Evolutionary conservation across 176 grass and related monocot species (phyloP), one percentile per base, ranked within the genome.

Genomic region (Hsuehochloa calcarea): DNA sequence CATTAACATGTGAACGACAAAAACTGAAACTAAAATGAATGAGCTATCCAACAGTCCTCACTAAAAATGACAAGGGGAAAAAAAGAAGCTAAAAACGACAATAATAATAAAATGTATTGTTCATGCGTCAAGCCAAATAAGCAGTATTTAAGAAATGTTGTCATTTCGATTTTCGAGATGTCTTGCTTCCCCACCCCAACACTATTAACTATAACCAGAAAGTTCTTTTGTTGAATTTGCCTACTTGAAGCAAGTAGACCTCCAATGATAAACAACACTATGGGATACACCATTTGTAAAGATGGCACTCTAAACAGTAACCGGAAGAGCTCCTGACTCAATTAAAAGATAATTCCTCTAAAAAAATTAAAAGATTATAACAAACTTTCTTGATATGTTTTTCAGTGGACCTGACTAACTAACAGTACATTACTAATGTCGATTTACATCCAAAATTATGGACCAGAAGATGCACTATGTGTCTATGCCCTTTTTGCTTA

Each of bases 351-450:
- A 23, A 40, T 40, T 40, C 39, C 39, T 40, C 39, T 40, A 40
- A 40, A 40, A 40, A 40, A 8, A 84, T 23, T 72, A 58, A 52
- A 80, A 44, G 27, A 40, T 15, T 34, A 27, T 37, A 39, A 8
- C 68, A 49, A 19, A 52, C 13, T 56, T 69, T 61, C 51, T 49
- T 81, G 29, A 12, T 12, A 65, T 25, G 23, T 27, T 81, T 82
- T 77, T 77, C 40, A 41, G 43, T 46, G 56, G 74, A 60, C 29
- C 60, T 8, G 39, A 71, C 17, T 80, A 84, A 80, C 47, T 74
- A 79, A 39, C 35, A 73, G 1, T 49, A 39, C 26, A 66, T 4
- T 65, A 65, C 45, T 55, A 65, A 34, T 8, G 16, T 14, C 20
- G 13, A 19, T 16, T 60, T 39, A 39, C 55, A 52, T 69, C 15